Percentiles rank a stretch among this genome's conserved stretches.
These are phyloP conservation scores for Heritiera fomes DNA, from an alignment of 345 rosid species.

Conservation along the genomic window DNA sequence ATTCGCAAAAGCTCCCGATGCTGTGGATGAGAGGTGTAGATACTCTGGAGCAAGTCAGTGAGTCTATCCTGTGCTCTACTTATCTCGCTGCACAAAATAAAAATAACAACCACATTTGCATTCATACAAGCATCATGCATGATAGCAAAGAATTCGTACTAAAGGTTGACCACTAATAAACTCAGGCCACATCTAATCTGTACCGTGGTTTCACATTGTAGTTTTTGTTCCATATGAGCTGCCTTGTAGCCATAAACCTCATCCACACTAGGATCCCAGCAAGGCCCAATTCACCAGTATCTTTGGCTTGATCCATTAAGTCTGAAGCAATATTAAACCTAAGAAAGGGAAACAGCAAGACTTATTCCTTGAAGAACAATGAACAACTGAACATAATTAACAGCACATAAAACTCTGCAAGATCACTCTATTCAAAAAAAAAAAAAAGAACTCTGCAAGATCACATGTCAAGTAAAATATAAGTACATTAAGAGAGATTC, in stretches of 20 bases:
- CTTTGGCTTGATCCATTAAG: slow-evolving; percentile 72
- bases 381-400: slow-evolving; percentile 12
- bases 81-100: slow-evolving; percentile 68
- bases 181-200: slow-evolving; percentile 19
- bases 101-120: slow-evolving; percentile 10
- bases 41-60: slow-evolving; percentile 69
- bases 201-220: slow-evolving; percentile 99
- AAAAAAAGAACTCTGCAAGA: neutral
- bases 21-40: slow-evolving; percentile 57
- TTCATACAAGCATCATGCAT: neutral
- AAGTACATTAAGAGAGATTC: neutral
- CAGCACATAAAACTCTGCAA: neutral
- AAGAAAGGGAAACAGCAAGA: slow-evolving; percentile 20
- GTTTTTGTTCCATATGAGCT: slow-evolving; percentile 98
- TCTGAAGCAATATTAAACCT: slow-evolving; percentile 98
- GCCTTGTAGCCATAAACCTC: slow-evolving; percentile 99
- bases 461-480: slow-evolving; percentile 6
- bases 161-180: slow-evolving; percentile 3
- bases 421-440: neutral
- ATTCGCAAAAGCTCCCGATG: slow-evolving; percentile 75
- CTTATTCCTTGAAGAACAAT: slow-evolving; percentile 11
- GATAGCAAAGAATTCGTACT: neutral
- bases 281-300: slow-evolving; percentile 74
- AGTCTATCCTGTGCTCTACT: slow-evolving; percentile 98
- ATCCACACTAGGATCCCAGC: slow-evolving; percentile 97